Conservation (phyloP, 345 rosid genomes). For the Theobroma cacao region DNA sequence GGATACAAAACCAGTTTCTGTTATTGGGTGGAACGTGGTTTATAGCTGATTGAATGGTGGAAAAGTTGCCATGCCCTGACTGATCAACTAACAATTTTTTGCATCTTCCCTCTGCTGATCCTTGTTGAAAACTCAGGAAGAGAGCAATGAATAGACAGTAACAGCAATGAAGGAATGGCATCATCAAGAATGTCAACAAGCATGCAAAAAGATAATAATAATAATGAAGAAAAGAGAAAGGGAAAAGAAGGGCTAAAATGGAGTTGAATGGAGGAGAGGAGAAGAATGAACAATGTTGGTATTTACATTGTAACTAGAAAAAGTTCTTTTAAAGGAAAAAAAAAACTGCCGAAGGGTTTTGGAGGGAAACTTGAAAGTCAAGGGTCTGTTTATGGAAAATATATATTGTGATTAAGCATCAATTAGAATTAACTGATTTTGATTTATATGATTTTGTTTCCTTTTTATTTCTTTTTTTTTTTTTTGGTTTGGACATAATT, state of each 20-base stretch:
- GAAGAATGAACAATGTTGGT: not conserved
- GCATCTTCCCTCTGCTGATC: not conserved
- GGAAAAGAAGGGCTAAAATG: too few species aligned
- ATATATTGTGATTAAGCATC: not conserved
- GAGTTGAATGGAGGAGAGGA: not conserved
- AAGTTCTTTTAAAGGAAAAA: not conserved
- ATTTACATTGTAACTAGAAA: not conserved
- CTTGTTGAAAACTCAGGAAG: not conserved
- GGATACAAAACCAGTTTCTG: slow-evolving; percentile 47
- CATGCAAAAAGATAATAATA: not conserved
- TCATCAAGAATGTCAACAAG: not conserved
- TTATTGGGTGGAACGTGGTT: slow-evolving; percentile 51
- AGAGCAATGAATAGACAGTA: not conserved
- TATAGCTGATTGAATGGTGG: slow-evolving; percentile 58
- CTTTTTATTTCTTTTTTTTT: not conserved
- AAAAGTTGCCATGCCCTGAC: slow-evolving; percentile 48
- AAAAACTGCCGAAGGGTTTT: not conserved
- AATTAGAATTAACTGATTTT: not conserved
- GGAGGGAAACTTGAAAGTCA: slow-evolving; percentile 11
- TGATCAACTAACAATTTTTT: slow-evolving; percentile 33
- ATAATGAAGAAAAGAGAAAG: not conserved
- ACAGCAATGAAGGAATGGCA: not conserved
- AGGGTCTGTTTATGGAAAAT: not conserved
- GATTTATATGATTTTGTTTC: not conserved
- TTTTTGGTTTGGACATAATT: not conserved